A percentile compares a stretch with the other conserved stretches of the same genome.
phyloP scores from a whole-genome alignment of 2,329 filamentous ascomycete genomes.

The Chrysoporthe cubensis region DNA sequence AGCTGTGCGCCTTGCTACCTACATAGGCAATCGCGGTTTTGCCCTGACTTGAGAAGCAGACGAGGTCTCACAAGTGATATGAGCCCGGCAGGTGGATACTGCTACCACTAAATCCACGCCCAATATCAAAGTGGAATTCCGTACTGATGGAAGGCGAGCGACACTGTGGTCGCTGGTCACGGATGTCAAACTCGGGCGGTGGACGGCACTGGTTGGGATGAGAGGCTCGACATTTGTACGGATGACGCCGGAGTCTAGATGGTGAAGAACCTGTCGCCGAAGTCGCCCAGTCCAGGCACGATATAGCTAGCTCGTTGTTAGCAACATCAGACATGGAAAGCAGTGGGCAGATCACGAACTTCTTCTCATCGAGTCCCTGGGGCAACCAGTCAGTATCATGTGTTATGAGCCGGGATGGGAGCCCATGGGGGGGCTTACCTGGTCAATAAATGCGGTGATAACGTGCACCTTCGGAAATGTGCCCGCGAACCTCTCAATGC shows the following conservation, averaged over 20 bases:
- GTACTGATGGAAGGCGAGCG: neutral
- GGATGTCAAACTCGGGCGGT: neutral
- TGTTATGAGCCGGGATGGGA: neutral
- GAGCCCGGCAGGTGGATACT: neutral
- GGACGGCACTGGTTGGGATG: neutral
- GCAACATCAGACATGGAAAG: conserved; percentile 31
- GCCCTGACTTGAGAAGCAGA: neutral
- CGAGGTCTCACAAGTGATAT: conserved; percentile 3
- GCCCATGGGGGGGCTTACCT: conserved; percentile 49
- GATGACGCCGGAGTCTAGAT: conserved; percentile 54
- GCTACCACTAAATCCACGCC: conserved; percentile 2
- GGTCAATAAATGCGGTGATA: conserved; percentile 93
- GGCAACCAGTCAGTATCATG: conserved; percentile 32
- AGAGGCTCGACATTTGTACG: neutral
- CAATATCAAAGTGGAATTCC: neutral
- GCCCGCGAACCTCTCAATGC: conserved; percentile 84
- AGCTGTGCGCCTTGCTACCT: conserved; percentile 7
- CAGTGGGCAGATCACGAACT: conserved; percentile 61
- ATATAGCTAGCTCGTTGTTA: conserved; percentile 74
- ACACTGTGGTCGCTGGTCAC: neutral
- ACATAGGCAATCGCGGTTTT: neutral
- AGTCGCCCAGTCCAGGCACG: conserved; percentile 89
- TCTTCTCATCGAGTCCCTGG: conserved; percentile 94
- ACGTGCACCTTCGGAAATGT: conserved; percentile 89
- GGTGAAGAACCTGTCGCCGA: conserved; percentile 95